Evolutionary conservation across 2,329 filamentous ascomycete species (phyloP), one percentile per base, ranked within the genome.

Genomic region (Acephala macrosclerotiorum): DNA sequence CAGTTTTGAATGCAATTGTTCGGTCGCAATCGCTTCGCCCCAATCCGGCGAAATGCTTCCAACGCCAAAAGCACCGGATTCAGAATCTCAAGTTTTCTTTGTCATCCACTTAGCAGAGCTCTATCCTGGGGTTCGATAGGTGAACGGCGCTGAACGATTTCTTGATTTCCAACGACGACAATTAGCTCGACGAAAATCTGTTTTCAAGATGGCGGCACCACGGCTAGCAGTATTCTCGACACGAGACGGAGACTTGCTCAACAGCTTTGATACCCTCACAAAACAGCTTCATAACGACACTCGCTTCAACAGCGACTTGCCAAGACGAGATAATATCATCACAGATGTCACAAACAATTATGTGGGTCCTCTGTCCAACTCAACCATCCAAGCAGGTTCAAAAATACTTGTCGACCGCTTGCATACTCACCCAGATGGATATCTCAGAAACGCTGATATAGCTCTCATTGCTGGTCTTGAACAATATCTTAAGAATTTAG

Each of bases 41-140:
- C n/a, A 16, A 22, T 49, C 20, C 45, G 45, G n/a, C 45, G n/a
- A 22, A 49, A 49, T 49, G n/a, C 45, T 49, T 49, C 14, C 45
- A 22, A 22, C 45, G 45, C 12, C 40, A 42, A 49, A n/a, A 22
- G n/a, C n/a, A 49, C 20, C n/a, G 45, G 9, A 49, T 25, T 18
- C 16, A 18, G 40, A 16, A 16, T 6, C 16, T 18, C 4, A 18
- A n/a, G 16, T 6, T 18, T 42, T 42, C 40, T 42, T 42, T 42
- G 40, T 42, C 4, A 12, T 18, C 5, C 18, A 42, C 14, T n/a
- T 42, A n/a, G n/a, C 7, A n/a, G 14, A 5, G 8, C 7, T n/a
- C 40, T n/a, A n/a, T 42, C 40, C 3, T 5, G 40, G 6, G 40
- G n/a, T 18, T 42, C 29, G 40, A 42, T 18, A 42, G 16, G 16